Base-by-base conservation (phyloP, 208 protist species). In the Leishmania amazonensis region DNA sequence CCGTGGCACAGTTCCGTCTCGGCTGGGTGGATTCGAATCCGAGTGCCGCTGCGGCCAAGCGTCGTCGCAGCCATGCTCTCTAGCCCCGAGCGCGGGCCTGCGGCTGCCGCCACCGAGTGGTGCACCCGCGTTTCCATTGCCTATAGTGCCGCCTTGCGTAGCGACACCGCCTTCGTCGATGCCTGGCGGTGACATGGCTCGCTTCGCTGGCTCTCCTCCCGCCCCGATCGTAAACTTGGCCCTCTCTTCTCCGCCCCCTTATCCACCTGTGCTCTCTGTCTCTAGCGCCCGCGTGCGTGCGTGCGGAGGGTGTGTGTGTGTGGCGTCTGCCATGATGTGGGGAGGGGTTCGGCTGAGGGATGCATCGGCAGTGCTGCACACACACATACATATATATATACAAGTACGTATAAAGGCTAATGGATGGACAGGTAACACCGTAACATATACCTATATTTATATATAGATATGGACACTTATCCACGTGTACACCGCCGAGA, bases 151-250 rank as follows among this genome's bases (percentile, higher is more conserved):
- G 65, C 64, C 4, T 65, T 95, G 68, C 85, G 87, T 40, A 75
- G 78, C 28, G 94, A 97, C 53, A 95, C 92, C 21, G 38, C 79
- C 57, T 93, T 92, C 76, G 81, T 92, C 74, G 89, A 93, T 70
- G 58, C 76, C 31, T 91, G 83, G 70, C 75, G 75, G 11, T 77
- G 38, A 13, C 24, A 38, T 4, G 54, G 54, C 57, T 38, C 8
- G 42, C 17, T 9, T 42, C 67, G 6, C 38, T n/a, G 28, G 0
- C 21, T 72, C 40, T 45, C 4, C 40, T 2, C 17, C 4, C 21
- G 38, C 31, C 21, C 58, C 9, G 58, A 64, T 64, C 58, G 19
- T 15, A 28, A 1, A n/a, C 4, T 47, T 40, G 31, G 1, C 3
- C 17, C 19, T 3, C 21, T 24, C 4, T 9, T 47, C 24, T 19